Conservation (phyloP, 768 basidiomycete species). For the Kockovaella imperatae region DNA sequence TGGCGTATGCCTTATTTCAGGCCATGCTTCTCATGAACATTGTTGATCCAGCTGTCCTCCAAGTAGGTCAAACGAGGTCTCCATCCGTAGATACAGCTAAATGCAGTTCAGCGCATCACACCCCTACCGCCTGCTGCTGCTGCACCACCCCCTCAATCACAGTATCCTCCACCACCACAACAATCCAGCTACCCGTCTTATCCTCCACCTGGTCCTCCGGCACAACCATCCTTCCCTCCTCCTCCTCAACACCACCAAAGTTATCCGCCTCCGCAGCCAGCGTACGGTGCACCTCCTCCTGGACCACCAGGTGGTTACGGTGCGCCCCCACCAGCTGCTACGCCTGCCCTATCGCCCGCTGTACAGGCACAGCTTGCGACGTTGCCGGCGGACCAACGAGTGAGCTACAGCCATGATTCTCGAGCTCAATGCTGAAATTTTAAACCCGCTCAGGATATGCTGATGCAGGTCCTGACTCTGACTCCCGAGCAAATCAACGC, state of each 20-base stretch:
- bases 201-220: conserved; percentile 29
- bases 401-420: conserved; percentile 9
- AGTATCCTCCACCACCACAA: not conserved
- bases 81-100: not conserved
- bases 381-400: conserved; percentile 41
- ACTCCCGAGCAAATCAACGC: conserved; percentile 75
- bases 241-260: conserved; percentile 35
- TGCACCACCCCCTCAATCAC: conserved; percentile 14
- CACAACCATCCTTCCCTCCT: conserved; percentile 43
- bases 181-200: conserved; percentile 15
- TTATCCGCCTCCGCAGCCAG: conserved; percentile 23
- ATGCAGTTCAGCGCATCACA: conserved; percentile 22
- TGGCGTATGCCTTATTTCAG: conserved; percentile 94
- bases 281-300: conserved; percentile 16
- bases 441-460: conserved; percentile 57
- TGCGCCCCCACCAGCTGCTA: conserved; percentile 8
- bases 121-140: conserved; percentile 38
- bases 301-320: not conserved
- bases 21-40: conserved; percentile 87
- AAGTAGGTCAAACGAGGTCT: conserved; percentile 49
- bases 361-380: conserved; percentile 24
- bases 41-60: conserved; percentile 75
- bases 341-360: conserved; percentile 18
- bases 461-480: conserved; percentile 76
- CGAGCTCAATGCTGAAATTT: not conserved